These are phyloP conservation scores for Hyaloperonospora brassicae DNA, from an alignment of 352 stramenopile species.

Conservation along the genomic window DNA sequence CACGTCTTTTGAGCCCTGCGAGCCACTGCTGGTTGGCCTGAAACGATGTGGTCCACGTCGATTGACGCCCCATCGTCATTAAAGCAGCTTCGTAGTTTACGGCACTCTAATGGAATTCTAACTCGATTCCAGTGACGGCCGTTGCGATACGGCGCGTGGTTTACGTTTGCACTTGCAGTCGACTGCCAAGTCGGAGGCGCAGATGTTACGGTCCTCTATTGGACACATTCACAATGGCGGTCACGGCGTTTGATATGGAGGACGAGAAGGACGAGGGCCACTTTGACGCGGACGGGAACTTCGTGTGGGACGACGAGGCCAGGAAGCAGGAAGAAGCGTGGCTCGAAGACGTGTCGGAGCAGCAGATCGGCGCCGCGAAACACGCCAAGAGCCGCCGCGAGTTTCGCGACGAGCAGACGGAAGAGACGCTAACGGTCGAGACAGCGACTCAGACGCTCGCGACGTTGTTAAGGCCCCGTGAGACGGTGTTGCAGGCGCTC, in stretches of 20 bases:
- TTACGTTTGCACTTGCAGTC: no score
- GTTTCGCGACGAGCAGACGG: conserved; percentile 45
- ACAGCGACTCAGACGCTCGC: conserved; percentile 47
- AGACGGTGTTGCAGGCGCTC: conserved; percentile 70
- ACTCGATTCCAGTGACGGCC: no score
- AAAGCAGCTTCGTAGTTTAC: no score
- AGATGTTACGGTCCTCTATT: no score
- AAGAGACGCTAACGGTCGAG: conserved; percentile 54
- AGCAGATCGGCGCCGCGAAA: conserved; percentile 59
- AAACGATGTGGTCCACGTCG: conserved; percentile 2
- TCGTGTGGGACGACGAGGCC: conserved; percentile 73
- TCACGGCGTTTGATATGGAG: conserved; percentile 80
- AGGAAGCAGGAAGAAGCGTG: conserved; percentile 76
- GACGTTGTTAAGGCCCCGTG: conserved; percentile 49
- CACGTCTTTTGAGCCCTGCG: conserved; percentile 9
- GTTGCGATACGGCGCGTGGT: no score
- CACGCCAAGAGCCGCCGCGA: conserved; percentile 52
- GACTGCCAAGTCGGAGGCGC: no score
- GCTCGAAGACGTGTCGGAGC: conserved; percentile 64
- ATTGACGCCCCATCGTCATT: no score
- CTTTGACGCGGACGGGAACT: conserved; percentile 74
- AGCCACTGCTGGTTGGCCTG: conserved; percentile 5
- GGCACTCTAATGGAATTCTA: no score
- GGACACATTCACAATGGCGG: conserved; percentile 7
- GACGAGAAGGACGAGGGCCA: conserved; percentile 82